phyloP scores from a whole-genome alignment of 2,329 filamentous ascomycete species.

The Nannizziopsis arthrosporioides region DNA sequence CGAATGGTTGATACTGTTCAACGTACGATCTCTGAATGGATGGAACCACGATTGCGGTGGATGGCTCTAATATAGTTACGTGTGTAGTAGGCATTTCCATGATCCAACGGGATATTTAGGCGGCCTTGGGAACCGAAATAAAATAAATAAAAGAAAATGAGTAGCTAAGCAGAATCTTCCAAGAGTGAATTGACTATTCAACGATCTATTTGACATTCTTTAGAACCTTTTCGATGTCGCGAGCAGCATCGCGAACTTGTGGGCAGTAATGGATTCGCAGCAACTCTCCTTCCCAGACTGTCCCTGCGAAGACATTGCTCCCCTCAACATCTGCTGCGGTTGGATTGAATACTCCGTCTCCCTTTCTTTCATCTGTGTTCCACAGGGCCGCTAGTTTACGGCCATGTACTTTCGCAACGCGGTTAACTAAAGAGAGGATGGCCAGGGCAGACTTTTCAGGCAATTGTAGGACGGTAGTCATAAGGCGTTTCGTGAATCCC shows the following conservation, averaged over 20 bases:
- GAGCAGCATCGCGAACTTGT: slow-evolving; percentile 64
- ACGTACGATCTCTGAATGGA: no score
- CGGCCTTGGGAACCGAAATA: no score
- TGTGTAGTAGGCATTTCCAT: no score
- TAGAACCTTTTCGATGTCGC: slow-evolving; percentile 57
- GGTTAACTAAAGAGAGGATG: slow-evolving; percentile 62
- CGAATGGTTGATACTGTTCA: no score
- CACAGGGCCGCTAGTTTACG: slow-evolving; percentile 76
- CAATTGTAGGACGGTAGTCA: slow-evolving; percentile 68
- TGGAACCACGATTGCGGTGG: no score
- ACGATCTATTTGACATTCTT: slow-evolving; percentile 21
- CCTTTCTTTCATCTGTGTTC: slow-evolving; percentile 87
- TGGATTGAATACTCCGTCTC: slow-evolving; percentile 76
- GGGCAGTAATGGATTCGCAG: slow-evolving; percentile 77
- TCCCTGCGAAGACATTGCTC: slow-evolving; percentile 81
- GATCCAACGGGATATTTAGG: no score
- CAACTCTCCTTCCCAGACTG: slow-evolving; percentile 87
- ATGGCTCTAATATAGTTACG: no score
- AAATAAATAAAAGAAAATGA: no score
- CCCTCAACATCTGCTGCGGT: slow-evolving; percentile 62
- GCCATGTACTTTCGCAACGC: slow-evolving; percentile 69
- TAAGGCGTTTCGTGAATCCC: slow-evolving; percentile 83
- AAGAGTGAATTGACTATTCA: not conserved
- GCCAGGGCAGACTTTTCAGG: slow-evolving; percentile 83
- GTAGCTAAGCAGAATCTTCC: no score